Conservation (phyloP, 225 moss, liverwort and hornwort species). For the Pleurozium schreberi region DNA sequence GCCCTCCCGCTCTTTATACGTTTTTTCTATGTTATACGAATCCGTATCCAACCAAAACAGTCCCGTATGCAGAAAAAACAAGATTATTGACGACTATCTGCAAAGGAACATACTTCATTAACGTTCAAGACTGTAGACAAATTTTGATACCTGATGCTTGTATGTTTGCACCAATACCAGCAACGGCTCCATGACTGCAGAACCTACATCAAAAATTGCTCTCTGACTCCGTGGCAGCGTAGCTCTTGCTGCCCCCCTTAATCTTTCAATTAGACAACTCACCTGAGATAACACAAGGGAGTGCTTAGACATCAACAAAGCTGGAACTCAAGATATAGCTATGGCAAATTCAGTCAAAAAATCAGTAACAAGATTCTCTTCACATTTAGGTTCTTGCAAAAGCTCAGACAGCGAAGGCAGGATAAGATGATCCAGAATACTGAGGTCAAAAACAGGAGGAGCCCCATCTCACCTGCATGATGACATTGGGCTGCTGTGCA, state of each 20-base stretch:
- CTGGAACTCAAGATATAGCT: not conserved
- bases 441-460: not conserved
- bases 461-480: constrained; percentile 59
- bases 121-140: not conserved
- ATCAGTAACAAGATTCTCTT: not conserved
- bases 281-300: constrained; percentile 30
- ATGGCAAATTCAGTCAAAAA: not conserved
- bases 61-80: not conserved
- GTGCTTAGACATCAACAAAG: not conserved
- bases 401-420: not conserved
- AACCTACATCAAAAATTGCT: constrained; percentile 93
- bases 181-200: constrained; percentile 98
- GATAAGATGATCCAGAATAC: not conserved
- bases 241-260: constrained; percentile 92
- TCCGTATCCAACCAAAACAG: not conserved
- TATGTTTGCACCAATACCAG: constrained; percentile 91
- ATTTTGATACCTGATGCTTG: constrained; percentile 69
- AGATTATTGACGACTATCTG: not conserved
- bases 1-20: not conserved
- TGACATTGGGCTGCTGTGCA: constrained; percentile 88
- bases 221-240: constrained; percentile 97
- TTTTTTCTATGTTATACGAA: not conserved
- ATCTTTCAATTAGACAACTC: constrained; percentile 80
- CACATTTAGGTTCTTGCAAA: not conserved
- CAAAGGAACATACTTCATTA: not conserved